Evolutionary conservation across 257 asterid genomes (phyloP).

Genomic region (Voacanga thouarsii): DNA sequence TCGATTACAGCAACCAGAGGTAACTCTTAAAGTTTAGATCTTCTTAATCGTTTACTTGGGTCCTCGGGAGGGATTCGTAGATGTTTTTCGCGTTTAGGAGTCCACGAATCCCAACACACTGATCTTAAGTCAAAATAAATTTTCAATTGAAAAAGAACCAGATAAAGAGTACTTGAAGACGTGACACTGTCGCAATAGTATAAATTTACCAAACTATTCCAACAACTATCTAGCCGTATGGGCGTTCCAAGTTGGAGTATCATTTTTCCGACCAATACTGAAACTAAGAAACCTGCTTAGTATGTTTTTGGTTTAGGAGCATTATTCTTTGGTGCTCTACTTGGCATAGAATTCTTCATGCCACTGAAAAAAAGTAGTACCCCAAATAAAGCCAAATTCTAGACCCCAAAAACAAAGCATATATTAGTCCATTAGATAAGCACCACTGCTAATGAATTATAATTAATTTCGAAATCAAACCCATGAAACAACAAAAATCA

Average conservation of each 20-base stretch:
- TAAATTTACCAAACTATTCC: neutral
- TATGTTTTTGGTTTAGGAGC: conserved; percentile 62
- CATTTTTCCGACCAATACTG: conserved; percentile 10
- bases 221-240: neutral
- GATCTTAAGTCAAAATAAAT: neutral
- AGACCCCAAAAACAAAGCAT: conserved; percentile 12
- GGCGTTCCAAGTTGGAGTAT: neutral
- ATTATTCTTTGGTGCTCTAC: conserved; percentile 78
- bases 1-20: no score
- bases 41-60: no score
- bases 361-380: conserved; percentile 82
- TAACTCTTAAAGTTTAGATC: no score
- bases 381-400: conserved; percentile 81
- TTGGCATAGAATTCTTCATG: conserved; percentile 80
- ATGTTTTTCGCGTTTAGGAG: no score
- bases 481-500: neutral
- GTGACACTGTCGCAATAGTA: neutral
- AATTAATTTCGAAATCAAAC: neutral
- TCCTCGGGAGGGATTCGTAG: no score
- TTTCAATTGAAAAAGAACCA: neutral
- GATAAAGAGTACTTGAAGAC: conserved; percentile 1
- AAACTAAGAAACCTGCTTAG: conserved; percentile 27
- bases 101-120: no score
- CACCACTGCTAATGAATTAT: neutral
- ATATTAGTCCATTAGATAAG: conserved; percentile 1